Evolutionary conservation across 148 eudicot species (phyloP).

Genomic region (Euryodendron excelsum): DNA sequence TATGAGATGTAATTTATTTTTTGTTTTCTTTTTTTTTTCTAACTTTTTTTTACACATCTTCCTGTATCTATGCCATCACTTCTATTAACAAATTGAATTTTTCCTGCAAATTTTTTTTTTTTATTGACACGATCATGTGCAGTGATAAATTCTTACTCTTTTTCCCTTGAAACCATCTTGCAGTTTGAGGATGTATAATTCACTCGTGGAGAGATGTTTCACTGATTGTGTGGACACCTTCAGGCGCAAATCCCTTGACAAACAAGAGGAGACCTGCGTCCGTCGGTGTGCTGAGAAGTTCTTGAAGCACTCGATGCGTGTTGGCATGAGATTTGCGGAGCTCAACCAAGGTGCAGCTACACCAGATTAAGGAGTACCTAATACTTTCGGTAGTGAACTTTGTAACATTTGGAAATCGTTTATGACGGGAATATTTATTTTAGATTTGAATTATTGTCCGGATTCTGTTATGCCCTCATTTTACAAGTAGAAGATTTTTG

Average conservation of each 20-base stretch:
- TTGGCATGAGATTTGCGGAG: slow-evolving; percentile 61
- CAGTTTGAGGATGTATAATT: slow-evolving; percentile 63
- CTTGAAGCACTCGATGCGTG: slow-evolving; percentile 68
- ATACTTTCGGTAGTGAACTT: background rate
- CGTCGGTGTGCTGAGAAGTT: slow-evolving; percentile 65
- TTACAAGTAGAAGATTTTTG: background rate
- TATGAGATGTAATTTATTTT: background rate
- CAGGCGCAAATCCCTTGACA: slow-evolving; percentile 52
- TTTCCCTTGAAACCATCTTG: background rate
- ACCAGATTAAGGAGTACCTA: slow-evolving; percentile 24
- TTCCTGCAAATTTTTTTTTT: background rate
- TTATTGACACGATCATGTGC: background rate
- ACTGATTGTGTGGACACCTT: slow-evolving; percentile 58
- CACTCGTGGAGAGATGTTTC: slow-evolving; percentile 66
- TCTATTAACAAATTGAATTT: background rate
- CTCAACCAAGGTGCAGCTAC: slow-evolving; percentile 60
- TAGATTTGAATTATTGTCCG: background rate
- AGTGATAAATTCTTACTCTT: background rate
- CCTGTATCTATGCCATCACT: background rate
- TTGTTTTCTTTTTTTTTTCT: background rate
- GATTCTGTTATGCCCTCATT: background rate
- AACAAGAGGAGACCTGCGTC: slow-evolving; percentile 64
- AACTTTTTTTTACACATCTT: background rate
- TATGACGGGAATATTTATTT: background rate
- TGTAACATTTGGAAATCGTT: background rate